These are phyloP conservation scores for Venustampulla echinocandica DNA, from an alignment of 495 filamentous ascomycete genomes.

Conservation along the genomic window DNA sequence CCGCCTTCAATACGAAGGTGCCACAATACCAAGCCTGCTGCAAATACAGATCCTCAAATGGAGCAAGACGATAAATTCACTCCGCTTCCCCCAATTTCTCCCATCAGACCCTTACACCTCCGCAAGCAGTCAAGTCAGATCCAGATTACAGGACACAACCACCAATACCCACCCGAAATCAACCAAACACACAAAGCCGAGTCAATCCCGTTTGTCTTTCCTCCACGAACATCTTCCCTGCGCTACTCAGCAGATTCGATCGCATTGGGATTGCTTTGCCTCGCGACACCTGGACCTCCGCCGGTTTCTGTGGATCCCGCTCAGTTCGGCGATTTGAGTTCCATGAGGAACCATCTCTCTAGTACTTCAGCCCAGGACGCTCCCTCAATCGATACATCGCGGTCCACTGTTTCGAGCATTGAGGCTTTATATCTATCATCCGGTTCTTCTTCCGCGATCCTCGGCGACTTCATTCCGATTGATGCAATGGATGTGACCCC, in stretches of 20 bases:
- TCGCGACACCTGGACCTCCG: no score
- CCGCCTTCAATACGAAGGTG: background rate
- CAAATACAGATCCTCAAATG: background rate
- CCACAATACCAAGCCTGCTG: no score
- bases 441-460: conserved; percentile 14
- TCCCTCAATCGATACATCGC: background rate
- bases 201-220: background rate
- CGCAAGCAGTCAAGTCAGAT: conserved; percentile 14
- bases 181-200: background rate
- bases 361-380: background rate
- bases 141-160: conserved; percentile 1
- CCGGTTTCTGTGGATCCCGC: no score
- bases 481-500: background rate
- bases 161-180: background rate
- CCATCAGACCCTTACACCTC: conserved; percentile 10
- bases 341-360: background rate
- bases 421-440: conserved; percentile 7
- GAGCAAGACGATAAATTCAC: background rate
- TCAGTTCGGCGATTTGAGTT: background rate
- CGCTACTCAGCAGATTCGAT: background rate
- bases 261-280: background rate
- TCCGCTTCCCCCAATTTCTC: background rate
- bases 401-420: conserved; percentile 10
- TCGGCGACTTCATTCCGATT: conserved; percentile 15
- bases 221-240: conserved; percentile 15